phyloP scores from a whole-genome alignment of 495 filamentous ascomycete genomes.

The Penicillium odoratum region DNA sequence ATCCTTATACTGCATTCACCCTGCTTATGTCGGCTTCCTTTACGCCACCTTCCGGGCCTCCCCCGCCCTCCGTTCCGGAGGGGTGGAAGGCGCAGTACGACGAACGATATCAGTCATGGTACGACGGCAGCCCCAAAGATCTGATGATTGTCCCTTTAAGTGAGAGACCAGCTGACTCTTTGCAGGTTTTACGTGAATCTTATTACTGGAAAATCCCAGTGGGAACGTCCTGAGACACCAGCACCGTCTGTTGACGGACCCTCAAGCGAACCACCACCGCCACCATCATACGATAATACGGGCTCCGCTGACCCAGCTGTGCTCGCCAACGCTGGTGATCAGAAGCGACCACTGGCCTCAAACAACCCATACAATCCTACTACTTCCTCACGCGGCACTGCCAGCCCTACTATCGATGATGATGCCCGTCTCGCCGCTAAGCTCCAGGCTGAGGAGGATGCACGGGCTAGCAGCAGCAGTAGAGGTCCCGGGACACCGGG shows the following conservation, averaged over 20 bases:
- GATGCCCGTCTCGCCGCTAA: constrained; percentile 74
- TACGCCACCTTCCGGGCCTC: constrained; percentile 71
- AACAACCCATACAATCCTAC: constrained; percentile 60
- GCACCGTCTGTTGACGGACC: constrained; percentile 48
- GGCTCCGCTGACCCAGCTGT: constrained; percentile 36
- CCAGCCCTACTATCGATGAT: constrained; percentile 48
- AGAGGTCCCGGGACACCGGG: constrained; percentile 25
- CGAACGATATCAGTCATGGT: constrained; percentile 77
- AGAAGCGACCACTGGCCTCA: constrained; percentile 54
- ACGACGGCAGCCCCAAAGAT: constrained; percentile 18
- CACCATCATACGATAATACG: constrained; percentile 62
- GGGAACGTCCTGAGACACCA: constrained; percentile 72
- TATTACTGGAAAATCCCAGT: constrained; percentile 82
- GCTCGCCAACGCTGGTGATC: constrained; percentile 45
- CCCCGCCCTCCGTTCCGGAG: constrained; percentile 82
- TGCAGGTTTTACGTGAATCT: constrained; percentile 85
- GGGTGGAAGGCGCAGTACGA: constrained; percentile 86
- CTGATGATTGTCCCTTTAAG: too few species aligned
- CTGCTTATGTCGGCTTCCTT: constrained; percentile 44
- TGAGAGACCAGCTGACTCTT: neutral
- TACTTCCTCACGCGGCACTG: constrained; percentile 13
- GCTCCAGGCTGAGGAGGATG: constrained; percentile 82
- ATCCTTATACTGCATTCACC: neutral
- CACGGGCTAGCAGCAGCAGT: constrained; percentile 46
- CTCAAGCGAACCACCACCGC: constrained; percentile 59